Evolutionary conservation across 495 filamentous ascomycete genomes (phyloP), one percentile per base, ranked within the genome.

Genomic region (Rhypophila decipiens): DNA sequence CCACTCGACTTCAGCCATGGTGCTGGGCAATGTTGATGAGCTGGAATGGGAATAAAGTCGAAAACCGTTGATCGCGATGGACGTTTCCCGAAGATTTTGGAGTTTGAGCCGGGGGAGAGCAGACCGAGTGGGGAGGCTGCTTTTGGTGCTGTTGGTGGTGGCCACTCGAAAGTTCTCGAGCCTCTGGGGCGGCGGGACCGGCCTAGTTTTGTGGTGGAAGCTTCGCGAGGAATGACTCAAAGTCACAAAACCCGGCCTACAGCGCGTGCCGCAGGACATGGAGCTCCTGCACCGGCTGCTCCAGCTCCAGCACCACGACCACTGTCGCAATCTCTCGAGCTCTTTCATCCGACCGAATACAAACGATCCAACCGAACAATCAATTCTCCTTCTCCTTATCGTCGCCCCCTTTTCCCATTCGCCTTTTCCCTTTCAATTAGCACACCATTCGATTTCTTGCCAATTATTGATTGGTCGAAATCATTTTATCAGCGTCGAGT

Each of bases 1-100:
- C 84, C 84, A 88, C 70, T 83, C 62, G 60, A 66, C 59, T 51
- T 66, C 61, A 45, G 56, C 61, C 70, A 73, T 73, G 61, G 49
- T 57, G n/a, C n/a, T n/a, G 52, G 58, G 59, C 51, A 47, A 49
- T 23, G 54, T 44, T 17, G 48, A 52, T 33, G 47, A 50, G 13
- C 46, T 51, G 42, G 49, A 50, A 31, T 49, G 31, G 15, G 55
- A 56, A 52, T 57, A 58, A 37, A 50, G 51, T 24, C 50, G 61
- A 53, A 39, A 50, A 22, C 52, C 35, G 43, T 21, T 50, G 46
- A 24, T 46, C 24, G 23, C 38, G 36, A 34, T 31, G 18, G 45
- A 43, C 9, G 34, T 20, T 11, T 46, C 51, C 39, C 53, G 42
- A 39, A 34, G 33, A 40, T 42, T 21, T 8, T 46, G 35, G 39